Percentiles rank a stretch among this genome's conserved stretches.
These are phyloP conservation scores for Malus sieversii DNA, from an alignment of 306 rosid genomes.

Conservation along the genomic window DNA sequence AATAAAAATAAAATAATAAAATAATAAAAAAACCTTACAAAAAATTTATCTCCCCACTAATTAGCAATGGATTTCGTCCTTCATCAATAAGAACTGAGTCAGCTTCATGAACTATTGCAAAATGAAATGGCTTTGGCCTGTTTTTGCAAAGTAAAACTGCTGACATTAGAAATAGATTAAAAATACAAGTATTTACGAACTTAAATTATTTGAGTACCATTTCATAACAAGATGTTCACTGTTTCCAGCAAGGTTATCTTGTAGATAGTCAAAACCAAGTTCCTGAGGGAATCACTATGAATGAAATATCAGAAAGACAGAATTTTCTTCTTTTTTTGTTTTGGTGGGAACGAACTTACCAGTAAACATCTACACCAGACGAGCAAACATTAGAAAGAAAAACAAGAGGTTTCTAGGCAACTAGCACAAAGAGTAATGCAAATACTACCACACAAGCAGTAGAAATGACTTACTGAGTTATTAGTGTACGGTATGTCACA, in stretches of 20 bases:
- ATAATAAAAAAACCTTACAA: background rate
- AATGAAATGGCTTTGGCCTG: conserved; percentile 98
- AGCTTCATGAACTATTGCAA: conserved; percentile 96
- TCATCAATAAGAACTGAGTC: conserved; percentile 95
- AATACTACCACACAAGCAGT: conserved; percentile 3
- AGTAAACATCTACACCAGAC: background rate
- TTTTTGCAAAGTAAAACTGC: conserved; percentile 19
- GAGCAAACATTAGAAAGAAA: background rate
- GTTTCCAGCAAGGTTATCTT: conserved; percentile 87
- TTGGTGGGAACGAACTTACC: conserved; percentile 6
- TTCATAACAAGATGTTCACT: conserved; percentile 88
- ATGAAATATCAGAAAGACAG: conserved; percentile 10
- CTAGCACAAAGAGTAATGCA: background rate
- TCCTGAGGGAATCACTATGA: conserved; percentile 42
- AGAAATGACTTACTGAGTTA: conserved; percentile 63
- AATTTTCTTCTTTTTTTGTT: background rate
- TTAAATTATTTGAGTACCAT: conserved; percentile 46
- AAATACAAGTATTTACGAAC: background rate
- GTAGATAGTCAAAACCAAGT: conserved; percentile 96
- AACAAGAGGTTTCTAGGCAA: background rate
- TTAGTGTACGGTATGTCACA: conserved; percentile 93
- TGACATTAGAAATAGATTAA: background rate
- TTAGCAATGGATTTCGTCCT: conserved; percentile 95
- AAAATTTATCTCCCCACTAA: conserved; percentile 77
- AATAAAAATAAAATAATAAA: too few species aligned